Percentiles rank a stretch among this genome's conserved stretches.
phyloP scores from a whole-genome alignment of 164 flowering plant species.

The Liriodendron chinense region DNA sequence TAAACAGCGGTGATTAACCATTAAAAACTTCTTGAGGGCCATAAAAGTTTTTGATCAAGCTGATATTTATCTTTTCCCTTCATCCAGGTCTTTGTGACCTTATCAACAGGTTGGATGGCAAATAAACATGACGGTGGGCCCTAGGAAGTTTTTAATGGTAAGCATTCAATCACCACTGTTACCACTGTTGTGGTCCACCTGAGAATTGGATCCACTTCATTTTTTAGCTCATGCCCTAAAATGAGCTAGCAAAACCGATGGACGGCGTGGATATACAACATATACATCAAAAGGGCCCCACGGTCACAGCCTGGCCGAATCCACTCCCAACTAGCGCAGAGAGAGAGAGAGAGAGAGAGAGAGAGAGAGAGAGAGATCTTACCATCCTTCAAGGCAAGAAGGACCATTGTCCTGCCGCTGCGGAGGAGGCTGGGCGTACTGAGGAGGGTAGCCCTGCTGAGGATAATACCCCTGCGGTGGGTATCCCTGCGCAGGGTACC shows the following conservation, averaged over 20 bases:
- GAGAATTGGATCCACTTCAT: not conserved
- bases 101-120: too few relatives aligned
- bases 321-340: not conserved
- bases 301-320: not conserved
- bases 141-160: too few relatives aligned
- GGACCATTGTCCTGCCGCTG: conserved; percentile 2
- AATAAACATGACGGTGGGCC: too few relatives aligned
- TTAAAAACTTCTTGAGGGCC: too few relatives aligned
- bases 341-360: not conserved
- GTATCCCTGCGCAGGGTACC: conserved; percentile 8
- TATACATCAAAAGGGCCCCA: not conserved
- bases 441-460: not conserved
- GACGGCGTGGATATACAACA: not conserved
- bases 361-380: not conserved
- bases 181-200: not conserved
- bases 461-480: conserved; percentile 2
- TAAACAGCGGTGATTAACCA: too few relatives aligned
- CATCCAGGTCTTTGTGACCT: too few relatives aligned
- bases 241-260: not conserved
- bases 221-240: too few relatives aligned
- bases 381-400: conserved; percentile 15
- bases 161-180: too few relatives aligned
- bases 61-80: too few relatives aligned
- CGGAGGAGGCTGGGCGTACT: conserved; percentile 8
- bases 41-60: too few relatives aligned